Evolutionary conservation across 441 rosid genomes (phyloP), one percentile per base, ranked within the genome.

Genomic region (Erodium trifolium): DNA sequence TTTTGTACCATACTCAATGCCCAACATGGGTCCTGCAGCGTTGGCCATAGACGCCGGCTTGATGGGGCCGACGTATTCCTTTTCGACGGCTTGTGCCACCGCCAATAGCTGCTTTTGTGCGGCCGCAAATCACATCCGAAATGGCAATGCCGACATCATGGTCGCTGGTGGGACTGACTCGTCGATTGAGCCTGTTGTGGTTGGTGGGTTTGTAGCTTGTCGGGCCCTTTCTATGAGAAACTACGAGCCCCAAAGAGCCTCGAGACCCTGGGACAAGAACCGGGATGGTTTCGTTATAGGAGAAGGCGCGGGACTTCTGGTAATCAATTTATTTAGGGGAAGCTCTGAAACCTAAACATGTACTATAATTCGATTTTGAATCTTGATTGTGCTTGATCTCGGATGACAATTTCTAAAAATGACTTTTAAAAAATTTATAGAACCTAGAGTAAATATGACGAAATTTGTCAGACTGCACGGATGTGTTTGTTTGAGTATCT

Each of bases 211-310:
- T 67, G 82, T 84, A 49, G 88, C 88, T 43, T 85, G 87, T 63
- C 71, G 87, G 1, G 90, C 90, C 18, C 71, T 85, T 34, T 85
- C 92, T 55, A 88, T 82, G 29, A 78, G 92, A 75, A 87, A 87
- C n/a, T 78, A 80, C 14, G 81, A 85, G 2, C 89, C 92, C 4
- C 49, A 67, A 39, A 78, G 59, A 66, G 92, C 92, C 63, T 85
- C 92, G 3, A 82, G 92, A 64, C 92, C 92, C 0, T 85, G 92
- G 92, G 89, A 87, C 81, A 81, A 76, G 69, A 74, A 69, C 63
- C 89, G 92, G 0, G 89, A 87, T 68, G 92, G 92, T 37, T 87
- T 87, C 67, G 87, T 87, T 12, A 82, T 85, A 87, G 92, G 92
- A 39, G 88, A 87, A 76, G 92, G 92, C 63, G 51, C 86, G 27